Evolutionary conservation across 2,329 filamentous ascomycete species (phyloP).

Genomic region (Saccharata proteae): DNA sequence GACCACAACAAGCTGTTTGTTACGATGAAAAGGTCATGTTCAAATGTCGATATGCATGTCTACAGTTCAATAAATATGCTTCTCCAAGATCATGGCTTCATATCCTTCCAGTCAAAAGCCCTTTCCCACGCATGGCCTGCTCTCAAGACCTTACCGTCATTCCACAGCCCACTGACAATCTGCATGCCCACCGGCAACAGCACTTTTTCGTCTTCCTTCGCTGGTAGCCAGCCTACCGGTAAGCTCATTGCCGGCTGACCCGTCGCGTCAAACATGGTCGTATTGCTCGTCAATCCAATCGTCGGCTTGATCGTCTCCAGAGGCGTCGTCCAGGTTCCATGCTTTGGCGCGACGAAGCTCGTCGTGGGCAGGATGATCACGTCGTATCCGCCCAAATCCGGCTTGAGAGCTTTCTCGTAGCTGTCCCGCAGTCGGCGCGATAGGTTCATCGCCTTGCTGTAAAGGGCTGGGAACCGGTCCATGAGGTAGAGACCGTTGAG

Average conservation of each 20-base stretch:
- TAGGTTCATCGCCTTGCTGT: slow-evolving; percentile 30
- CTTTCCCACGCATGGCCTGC: slow-evolving; percentile 19
- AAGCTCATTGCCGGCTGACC: slow-evolving; percentile 20
- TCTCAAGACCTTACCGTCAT: slow-evolving; percentile 22
- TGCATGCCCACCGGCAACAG: slow-evolving; percentile 28
- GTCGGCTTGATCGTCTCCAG: slow-evolving; percentile 18
- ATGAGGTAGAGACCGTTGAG: slow-evolving; percentile 30
- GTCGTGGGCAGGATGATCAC: slow-evolving; percentile 31
- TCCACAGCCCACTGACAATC: slow-evolving; percentile 24
- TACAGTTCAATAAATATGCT: background rate
- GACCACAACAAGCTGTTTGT: too few relatives aligned
- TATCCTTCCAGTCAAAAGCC: slow-evolving; percentile 16
- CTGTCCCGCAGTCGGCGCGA: slow-evolving; percentile 25
- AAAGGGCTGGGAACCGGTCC: slow-evolving; percentile 25
- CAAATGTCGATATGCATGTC: too few relatives aligned
- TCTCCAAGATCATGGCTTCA: too few relatives aligned
- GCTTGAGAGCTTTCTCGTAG: slow-evolving; percentile 25
- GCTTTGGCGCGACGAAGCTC: slow-evolving; percentile 5
- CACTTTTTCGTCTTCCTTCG: slow-evolving; percentile 13
- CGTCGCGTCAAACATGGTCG: slow-evolving; percentile 19
- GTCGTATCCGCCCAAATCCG: too few relatives aligned
- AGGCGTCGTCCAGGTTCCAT: slow-evolving; percentile 14
- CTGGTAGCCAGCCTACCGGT: slow-evolving; percentile 17
- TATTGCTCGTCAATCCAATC: slow-evolving; percentile 17
- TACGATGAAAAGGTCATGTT: too few relatives aligned